Evolutionary conservation across 257 asterid species (phyloP).

Genomic region (Ilex asprella): DNA sequence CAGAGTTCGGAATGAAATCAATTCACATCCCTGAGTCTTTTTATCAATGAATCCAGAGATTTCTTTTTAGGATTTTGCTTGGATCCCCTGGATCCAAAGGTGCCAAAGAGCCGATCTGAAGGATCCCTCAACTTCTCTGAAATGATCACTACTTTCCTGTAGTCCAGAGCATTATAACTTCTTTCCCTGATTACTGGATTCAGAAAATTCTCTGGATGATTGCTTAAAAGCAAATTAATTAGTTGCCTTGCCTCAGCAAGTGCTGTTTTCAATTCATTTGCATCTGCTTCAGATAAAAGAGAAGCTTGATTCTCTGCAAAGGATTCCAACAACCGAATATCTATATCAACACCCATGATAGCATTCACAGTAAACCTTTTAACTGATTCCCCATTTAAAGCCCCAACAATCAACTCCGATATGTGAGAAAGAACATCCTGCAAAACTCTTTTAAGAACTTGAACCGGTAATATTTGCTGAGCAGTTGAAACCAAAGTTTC

Average conservation of each 20-base stretch:
- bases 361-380: slow-evolving; percentile 73
- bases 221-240: slow-evolving; percentile 81
- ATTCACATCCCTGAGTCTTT: slow-evolving; percentile 80
- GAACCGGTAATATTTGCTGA: slow-evolving; percentile 80
- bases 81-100: slow-evolving; percentile 88
- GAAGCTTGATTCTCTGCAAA: slow-evolving; percentile 87
- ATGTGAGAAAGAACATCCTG: slow-evolving; percentile 82
- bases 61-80: slow-evolving; percentile 90
- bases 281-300: slow-evolving; percentile 58
- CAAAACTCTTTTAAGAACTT: slow-evolving; percentile 77
- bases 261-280: slow-evolving; percentile 57
- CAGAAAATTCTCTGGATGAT: slow-evolving; percentile 86
- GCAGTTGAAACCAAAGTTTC: slow-evolving; percentile 91
- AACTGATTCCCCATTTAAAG: slow-evolving; percentile 71
- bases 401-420: slow-evolving; percentile 79
- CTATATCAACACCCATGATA: slow-evolving; percentile 73
- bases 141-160: slow-evolving; percentile 68
- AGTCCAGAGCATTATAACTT: slow-evolving; percentile 71
- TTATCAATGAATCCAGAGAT: slow-evolving; percentile 83
- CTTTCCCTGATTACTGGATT: slow-evolving; percentile 93
- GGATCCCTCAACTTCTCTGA: slow-evolving; percentile 93
- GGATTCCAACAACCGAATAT: slow-evolving; percentile 70
- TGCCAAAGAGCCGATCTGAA: slow-evolving; percentile 71
- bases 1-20: slow-evolving; percentile 17
- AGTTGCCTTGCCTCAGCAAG: slow-evolving; percentile 86